Evolutionary conservation across 1,139 yeast species (phyloP).

Genomic region (Candida sp.): DNA sequence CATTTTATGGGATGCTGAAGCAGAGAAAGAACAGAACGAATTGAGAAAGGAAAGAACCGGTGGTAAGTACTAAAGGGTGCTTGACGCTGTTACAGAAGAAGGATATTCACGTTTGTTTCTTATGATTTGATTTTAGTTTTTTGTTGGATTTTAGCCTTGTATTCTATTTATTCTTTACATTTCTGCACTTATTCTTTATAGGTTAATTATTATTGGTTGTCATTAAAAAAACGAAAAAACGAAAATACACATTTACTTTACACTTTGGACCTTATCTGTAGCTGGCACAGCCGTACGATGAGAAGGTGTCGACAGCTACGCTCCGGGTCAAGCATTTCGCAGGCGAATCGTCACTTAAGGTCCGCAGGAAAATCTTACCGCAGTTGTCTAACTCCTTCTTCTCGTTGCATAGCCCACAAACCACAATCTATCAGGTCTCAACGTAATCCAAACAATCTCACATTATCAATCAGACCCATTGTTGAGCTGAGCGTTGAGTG

Average conservation of each 20-base stretch:
- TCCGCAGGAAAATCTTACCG: too few species aligned
- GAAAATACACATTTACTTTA: background rate
- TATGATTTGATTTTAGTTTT: background rate
- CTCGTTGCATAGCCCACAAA: too few species aligned
- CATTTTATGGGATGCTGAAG: slow-evolving; percentile 80
- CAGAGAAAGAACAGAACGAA: slow-evolving; percentile 74
- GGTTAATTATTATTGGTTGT: background rate
- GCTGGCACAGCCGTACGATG: too few species aligned
- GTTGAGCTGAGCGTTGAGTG: too few species aligned
- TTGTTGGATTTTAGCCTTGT: background rate
- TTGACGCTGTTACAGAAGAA: background rate
- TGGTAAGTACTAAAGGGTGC: slow-evolving; percentile 44
- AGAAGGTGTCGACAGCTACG: too few species aligned
- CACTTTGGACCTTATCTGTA: background rate
- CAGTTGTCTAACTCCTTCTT: too few species aligned
- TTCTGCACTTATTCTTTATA: background rate
- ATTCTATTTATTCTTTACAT: background rate
- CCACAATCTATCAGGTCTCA: too few species aligned
- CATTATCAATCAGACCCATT: too few species aligned
- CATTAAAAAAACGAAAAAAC: background rate
- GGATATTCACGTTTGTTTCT: background rate
- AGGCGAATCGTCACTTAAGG: too few species aligned
- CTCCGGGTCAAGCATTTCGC: too few species aligned
- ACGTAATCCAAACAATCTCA: too few species aligned
- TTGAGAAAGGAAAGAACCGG: slow-evolving; percentile 64